A percentile compares a stretch with the other conserved stretches of the same genome.
Evolutionary conservation across 352 stramenopile genomes (phyloP).

Genomic region (Pythium scleroteichum): DNA sequence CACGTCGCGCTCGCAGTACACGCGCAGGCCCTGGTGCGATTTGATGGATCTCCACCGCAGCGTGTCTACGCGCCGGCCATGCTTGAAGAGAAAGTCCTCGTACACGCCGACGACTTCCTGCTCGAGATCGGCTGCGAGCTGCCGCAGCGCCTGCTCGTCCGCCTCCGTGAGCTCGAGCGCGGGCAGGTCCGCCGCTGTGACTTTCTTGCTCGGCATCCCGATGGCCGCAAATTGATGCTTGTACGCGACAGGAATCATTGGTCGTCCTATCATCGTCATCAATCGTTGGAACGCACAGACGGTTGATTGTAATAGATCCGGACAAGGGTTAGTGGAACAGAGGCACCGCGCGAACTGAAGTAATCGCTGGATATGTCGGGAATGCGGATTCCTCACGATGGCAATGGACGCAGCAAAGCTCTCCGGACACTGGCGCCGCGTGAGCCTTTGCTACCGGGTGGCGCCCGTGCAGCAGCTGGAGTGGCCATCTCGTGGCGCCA

Average conservation of each 20-base stretch:
- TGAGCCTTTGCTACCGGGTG: too few relatives aligned
- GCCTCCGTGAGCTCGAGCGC: constrained; percentile 31
- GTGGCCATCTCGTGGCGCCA: too few relatives aligned
- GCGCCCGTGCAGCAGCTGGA: too few relatives aligned
- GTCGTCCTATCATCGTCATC: neutral
- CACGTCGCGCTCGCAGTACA: constrained; percentile 42
- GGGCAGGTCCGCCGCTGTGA: constrained; percentile 22
- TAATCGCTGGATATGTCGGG: neutral
- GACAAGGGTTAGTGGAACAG: neutral
- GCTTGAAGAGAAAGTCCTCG: constrained; percentile 39
- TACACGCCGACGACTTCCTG: constrained; percentile 44
- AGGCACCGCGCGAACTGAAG: neutral
- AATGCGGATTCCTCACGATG: too few relatives aligned
- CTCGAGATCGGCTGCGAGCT: constrained; percentile 47
- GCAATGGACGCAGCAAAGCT: too few relatives aligned
- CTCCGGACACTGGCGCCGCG: too few relatives aligned
- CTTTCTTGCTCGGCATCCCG: neutral
- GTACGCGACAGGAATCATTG: constrained; percentile 1
- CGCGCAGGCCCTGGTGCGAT: constrained; percentile 37
- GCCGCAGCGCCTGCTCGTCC: constrained; percentile 36
- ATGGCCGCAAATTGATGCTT: constrained; percentile 14
- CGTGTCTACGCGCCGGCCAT: constrained; percentile 32
- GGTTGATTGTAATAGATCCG: neutral
- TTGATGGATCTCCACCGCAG: constrained; percentile 48
- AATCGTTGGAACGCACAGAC: neutral